Conservation (phyloP, 2,329 filamentous ascomycete species). For the Colletotrichum sp. region DNA sequence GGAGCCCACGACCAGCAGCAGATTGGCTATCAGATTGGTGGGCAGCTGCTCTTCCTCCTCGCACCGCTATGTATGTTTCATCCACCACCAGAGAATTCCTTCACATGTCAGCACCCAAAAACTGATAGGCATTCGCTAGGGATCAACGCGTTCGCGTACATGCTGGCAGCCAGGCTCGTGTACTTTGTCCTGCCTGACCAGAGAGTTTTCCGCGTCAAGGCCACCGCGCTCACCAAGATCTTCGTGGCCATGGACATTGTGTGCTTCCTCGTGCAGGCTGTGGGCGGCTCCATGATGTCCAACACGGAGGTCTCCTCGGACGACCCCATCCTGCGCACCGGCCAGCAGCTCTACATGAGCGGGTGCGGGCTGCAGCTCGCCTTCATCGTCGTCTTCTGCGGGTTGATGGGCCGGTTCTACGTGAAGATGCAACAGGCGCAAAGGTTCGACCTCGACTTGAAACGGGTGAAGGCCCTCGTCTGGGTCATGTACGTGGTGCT, state of each 20-base stretch:
- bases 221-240: slow-evolving; percentile 42
- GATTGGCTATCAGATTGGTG: slow-evolving; percentile 30
- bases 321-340: slow-evolving; percentile 31
- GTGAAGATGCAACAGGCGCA: slow-evolving; percentile 26
- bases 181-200: slow-evolving; percentile 42
- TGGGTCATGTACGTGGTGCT: slow-evolving; percentile 38
- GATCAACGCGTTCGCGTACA: slow-evolving; percentile 51
- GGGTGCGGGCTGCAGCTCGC: slow-evolving; percentile 41
- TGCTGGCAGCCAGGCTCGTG: slow-evolving; percentile 45
- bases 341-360: slow-evolving; percentile 43
- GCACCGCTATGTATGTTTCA: slow-evolving; percentile 41
- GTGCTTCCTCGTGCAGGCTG: slow-evolving; percentile 50
- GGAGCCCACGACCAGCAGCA: slow-evolving; percentile 43
- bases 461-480: slow-evolving; percentile 36
- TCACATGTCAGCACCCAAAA: not conserved
- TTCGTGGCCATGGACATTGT: slow-evolving; percentile 55
- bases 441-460: slow-evolving; percentile 26
- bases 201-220: slow-evolving; percentile 37
- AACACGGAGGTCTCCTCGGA: slow-evolving; percentile 25
- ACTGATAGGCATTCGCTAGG: slow-evolving; percentile 23
- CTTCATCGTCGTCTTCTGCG: slow-evolving; percentile 41
- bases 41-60: slow-evolving; percentile 43
- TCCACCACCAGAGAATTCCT: not conserved
- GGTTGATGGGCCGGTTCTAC: slow-evolving; percentile 40
- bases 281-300: slow-evolving; percentile 41